Evolutionary conservation across 306 rosid genomes (phyloP).

Genomic region (Dryas alaskensis): DNA sequence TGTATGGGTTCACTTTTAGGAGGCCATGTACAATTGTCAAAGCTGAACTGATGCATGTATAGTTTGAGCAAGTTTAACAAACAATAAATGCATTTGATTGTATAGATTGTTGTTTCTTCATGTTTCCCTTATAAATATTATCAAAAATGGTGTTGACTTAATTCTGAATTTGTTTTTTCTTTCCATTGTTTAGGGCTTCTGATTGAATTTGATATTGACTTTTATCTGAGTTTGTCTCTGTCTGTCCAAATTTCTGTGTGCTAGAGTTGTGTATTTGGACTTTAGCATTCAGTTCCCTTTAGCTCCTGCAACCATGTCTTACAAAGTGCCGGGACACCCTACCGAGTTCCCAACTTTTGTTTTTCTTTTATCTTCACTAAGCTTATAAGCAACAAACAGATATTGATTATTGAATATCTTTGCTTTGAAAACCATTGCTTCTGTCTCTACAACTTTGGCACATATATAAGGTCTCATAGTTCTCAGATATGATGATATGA

Average conservation of each 20-base stretch:
- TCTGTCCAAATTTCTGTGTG: background rate
- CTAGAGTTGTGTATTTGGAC: background rate
- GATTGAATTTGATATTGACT: background rate
- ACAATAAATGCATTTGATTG: background rate
- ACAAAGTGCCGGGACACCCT: background rate
- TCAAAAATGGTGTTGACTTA: background rate
- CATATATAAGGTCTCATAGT: background rate
- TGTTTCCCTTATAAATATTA: background rate
- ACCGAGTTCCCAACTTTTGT: background rate
- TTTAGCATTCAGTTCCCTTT: background rate
- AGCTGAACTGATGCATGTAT: background rate
- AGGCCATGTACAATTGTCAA: background rate
- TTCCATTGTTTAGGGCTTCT: background rate
- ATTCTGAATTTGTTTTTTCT: background rate
- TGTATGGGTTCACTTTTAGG: background rate
- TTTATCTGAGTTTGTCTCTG: background rate
- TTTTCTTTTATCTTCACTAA: background rate
- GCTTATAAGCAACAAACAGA: background rate
- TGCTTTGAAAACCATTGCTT: background rate
- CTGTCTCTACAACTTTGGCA: background rate
- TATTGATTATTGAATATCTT: background rate
- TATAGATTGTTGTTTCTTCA: background rate
- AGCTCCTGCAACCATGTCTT: background rate
- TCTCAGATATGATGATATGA: background rate
- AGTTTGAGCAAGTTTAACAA: background rate